Evolutionary conservation across 805 yeast genomes (phyloP), one percentile per base, ranked within the genome.

Genomic region (Millerozyma acaciae): DNA sequence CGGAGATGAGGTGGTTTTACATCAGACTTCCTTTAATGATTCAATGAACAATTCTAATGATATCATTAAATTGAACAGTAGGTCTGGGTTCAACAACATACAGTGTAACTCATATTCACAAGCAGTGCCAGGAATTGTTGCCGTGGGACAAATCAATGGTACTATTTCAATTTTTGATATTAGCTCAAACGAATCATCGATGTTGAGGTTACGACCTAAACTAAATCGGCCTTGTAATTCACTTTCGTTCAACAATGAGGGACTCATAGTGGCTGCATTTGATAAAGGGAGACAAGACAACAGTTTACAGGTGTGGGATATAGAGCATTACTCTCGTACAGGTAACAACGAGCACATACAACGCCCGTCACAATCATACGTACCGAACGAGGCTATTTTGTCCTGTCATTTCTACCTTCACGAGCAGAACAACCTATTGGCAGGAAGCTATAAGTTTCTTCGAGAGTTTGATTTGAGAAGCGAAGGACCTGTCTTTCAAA

Each of bases 281-380:
- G 96, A 87, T 42, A 75, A 85, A 43, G 80, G 82, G 14, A 68
- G 88, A 33, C 84, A 76, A 42, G 94, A 84, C 46, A 75, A 77
- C 38, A 79, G 90, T 15, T 60, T 89, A 27, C 83, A 83, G 43
- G 67, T 89, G 4, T 89, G 93, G 89, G 87, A 86, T 51, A 65
- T 84, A 3, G 76, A 74, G 35, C 78, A 78, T 44, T 81, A 76
- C 40, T 62, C 75, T 1, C 56, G 65, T 29, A 55, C 55, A 27
- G 62, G 70, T 32, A 65, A 65, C 15, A 70, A 70, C 37, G 75
- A 74, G 21, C 76, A 74, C 33, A 60, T 73, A 2, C 65, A 68
- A n/a, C 40, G 71, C 34, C 80, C 85, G 4, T 56, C 75, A 6
- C 64, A 68, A 30, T 68, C 82, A 0, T 80, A 70, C 45, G 66